These are phyloP conservation scores for Tremella yokohamensis DNA, from an alignment of 768 basidiomycete genomes.

Conservation along the genomic window DNA sequence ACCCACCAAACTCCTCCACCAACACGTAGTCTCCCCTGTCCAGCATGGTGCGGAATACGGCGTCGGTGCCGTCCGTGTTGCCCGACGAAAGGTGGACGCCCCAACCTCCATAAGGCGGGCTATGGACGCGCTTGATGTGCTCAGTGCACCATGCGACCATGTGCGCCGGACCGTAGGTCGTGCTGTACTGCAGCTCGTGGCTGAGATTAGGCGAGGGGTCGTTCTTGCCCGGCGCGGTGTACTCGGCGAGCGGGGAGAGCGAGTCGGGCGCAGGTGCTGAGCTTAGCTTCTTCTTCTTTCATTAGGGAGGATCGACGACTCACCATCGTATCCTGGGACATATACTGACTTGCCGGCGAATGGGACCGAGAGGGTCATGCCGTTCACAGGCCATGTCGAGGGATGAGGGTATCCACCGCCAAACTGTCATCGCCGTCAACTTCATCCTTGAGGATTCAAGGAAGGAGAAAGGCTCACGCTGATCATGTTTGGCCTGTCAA, in stretches of 20 bases:
- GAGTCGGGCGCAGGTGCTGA: conserved; percentile 13
- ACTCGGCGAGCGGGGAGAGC: conserved; percentile 30
- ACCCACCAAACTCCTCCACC: conserved; percentile 65
- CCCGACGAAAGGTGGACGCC: conserved; percentile 60
- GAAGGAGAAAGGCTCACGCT: conserved; percentile 29
- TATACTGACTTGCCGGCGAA: conserved; percentile 38
- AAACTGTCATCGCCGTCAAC: conserved; percentile 19
- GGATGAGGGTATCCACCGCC: conserved; percentile 41
- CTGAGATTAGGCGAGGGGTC: conserved; percentile 29
- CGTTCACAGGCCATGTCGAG: conserved; percentile 41
- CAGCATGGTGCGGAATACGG: conserved; percentile 24
- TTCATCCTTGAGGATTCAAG: background rate
- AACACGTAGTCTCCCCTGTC: conserved; percentile 47
- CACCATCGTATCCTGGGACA: conserved; percentile 36
- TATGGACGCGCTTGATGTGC: conserved; percentile 30
- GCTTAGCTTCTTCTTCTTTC: conserved; percentile 1
- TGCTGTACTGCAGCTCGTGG: conserved; percentile 32
- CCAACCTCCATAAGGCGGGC: conserved; percentile 59
- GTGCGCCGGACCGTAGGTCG: conserved; percentile 31
- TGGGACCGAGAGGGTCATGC: conserved; percentile 39
- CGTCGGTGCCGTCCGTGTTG: conserved; percentile 63
- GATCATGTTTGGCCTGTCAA: conserved; percentile 33
- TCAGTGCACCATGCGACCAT: conserved; percentile 33
- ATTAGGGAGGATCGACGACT: conserved; percentile 8
- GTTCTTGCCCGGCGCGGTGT: conserved; percentile 23